phyloP scores from a whole-genome alignment of 1,284 basidiomycete species.

The Ustilago trichophora region DNA sequence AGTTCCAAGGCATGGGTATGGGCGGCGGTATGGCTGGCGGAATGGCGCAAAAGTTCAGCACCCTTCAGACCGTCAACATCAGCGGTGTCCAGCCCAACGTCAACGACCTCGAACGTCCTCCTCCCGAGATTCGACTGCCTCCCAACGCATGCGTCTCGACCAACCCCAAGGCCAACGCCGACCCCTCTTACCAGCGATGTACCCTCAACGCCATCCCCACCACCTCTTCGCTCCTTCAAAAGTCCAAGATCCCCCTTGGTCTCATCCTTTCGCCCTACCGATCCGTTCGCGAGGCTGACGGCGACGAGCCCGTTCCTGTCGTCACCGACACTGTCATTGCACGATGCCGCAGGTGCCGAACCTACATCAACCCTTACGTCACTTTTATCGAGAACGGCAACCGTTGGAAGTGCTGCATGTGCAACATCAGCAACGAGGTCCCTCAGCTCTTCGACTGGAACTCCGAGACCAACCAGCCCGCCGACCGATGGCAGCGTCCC shows the following conservation, averaged over 20 bases:
- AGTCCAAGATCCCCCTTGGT: slow-evolving; percentile 91
- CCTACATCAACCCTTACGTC: slow-evolving; percentile 98
- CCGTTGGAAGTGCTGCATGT: slow-evolving; percentile 99
- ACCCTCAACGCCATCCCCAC: slow-evolving; percentile 93
- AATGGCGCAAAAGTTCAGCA: slow-evolving; percentile 44
- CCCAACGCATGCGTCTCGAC: slow-evolving; percentile 81
- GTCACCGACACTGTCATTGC: slow-evolving; percentile 95
- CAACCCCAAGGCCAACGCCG: slow-evolving; percentile 82
- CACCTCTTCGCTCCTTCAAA: slow-evolving; percentile 86
- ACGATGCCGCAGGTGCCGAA: slow-evolving; percentile 93
- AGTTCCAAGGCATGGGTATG: slow-evolving; percentile 88
- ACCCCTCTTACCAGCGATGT: slow-evolving; percentile 89
- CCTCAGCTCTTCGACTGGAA: slow-evolving; percentile 99
- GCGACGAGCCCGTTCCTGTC: slow-evolving; percentile 81
- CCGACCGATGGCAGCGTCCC: slow-evolving; percentile 90
- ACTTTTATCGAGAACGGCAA: slow-evolving; percentile 98
- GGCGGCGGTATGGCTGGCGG: slow-evolving; percentile 67
- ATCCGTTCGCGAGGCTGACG: slow-evolving; percentile 71
- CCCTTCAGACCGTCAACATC: slow-evolving; percentile 58
- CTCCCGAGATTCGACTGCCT: slow-evolving; percentile 88
- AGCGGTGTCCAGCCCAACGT: slow-evolving; percentile 75
- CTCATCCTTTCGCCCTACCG: slow-evolving; percentile 92
- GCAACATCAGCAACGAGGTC: slow-evolving; percentile 97
- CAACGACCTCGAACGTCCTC: slow-evolving; percentile 78
- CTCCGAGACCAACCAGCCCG: slow-evolving; percentile 88